Base-by-base conservation (phyloP, 352 stramenopile genomes). In the Phytophthora hibernalis region DNA sequence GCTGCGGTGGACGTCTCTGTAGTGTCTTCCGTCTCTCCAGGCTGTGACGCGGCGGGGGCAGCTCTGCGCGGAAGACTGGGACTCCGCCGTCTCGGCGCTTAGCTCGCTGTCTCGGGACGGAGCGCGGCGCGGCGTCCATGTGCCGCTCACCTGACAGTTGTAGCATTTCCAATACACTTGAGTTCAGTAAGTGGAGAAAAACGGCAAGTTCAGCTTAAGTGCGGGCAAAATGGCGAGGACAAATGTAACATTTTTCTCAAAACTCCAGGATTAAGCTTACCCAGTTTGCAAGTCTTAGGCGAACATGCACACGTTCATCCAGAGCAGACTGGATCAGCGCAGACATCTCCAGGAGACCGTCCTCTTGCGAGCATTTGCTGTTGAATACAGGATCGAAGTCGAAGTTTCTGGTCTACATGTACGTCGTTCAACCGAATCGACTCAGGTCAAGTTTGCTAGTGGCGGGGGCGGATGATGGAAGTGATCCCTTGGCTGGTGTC, bases 331-430 rank as follows among this genome's bases (percentile, higher is more conserved):
- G 95, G 6, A 99, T 90, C 13, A 99, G 72, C 26, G 93, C 90
- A 45, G 95, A 95, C 1, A 98, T 93, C 76, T 99, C 97, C 8
- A 97, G 72, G 70, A 99, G 99, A 7, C 99, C 86, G 38, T 98
- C 81, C 61, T 98, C 95, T 80, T 99, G 98, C 10, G 76, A 96
- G 42, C 90, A 95, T 11, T 79, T 80, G 28, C 92, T 94, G 54
- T 95, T 81, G 68, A 99, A 99, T 2, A 99, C 97, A 42, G 97
- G 87, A 72, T 99, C 97, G 68, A 99, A 99, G 47, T 97, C 92
- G 68, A 99, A 99, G 40, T 31, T 31, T 7, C 9, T 9, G 26
- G 4, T 31, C 24, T 28, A 5, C 3, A 28, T 28, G 3, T 2
- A 28, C 26, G 9, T 31, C 12, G 21, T 16, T 66, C 65, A 87